A percentile compares a stretch with the other conserved stretches of the same genome.
These are phyloP conservation scores for Penicillium sp. DNA, from an alignment of 2,329 filamentous ascomycete species.

Conservation along the genomic window DNA sequence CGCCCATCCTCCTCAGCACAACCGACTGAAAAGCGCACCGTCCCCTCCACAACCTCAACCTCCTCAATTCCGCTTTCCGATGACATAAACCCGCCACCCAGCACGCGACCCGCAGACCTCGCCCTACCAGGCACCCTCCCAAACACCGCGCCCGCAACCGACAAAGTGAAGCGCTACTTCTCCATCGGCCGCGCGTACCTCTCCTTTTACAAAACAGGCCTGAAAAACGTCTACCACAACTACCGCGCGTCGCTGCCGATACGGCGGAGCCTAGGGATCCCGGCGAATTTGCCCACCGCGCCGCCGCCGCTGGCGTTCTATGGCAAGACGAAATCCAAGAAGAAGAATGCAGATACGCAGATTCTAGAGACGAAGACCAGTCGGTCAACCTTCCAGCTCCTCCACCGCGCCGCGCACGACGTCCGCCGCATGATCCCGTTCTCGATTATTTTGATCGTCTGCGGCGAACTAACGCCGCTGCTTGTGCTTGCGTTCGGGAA, in stretches of 20 bases:
- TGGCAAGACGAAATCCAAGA: neutral
- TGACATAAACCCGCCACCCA: slow-evolving; percentile 70
- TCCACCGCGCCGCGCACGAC: slow-evolving; percentile 72
- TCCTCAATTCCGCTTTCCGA: slow-evolving; percentile 26
- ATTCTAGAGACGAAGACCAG: slow-evolving; percentile 46
- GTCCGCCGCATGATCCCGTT: slow-evolving; percentile 80
- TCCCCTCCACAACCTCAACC: slow-evolving; percentile 26
- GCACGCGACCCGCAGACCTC: slow-evolving; percentile 74
- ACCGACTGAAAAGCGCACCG: slow-evolving; percentile 15
- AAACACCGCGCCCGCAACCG: slow-evolving; percentile 48
- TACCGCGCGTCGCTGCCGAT: slow-evolving; percentile 45
- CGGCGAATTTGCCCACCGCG: slow-evolving; percentile 40
- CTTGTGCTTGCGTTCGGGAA: slow-evolving; percentile 73
- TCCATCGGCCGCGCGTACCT: slow-evolving; percentile 75
- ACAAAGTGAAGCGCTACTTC: slow-evolving; percentile 38
- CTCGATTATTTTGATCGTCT: slow-evolving; percentile 72
- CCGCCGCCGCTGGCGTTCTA: slow-evolving; percentile 24
- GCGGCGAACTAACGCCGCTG: slow-evolving; percentile 85
- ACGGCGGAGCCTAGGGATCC: slow-evolving; percentile 36
- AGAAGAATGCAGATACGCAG: neutral
- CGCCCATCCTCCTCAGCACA: slow-evolving; percentile 28
- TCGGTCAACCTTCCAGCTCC: slow-evolving; percentile 72
- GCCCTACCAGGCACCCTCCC: slow-evolving; percentile 62
- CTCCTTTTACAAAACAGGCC: slow-evolving; percentile 84
- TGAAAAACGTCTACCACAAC: slow-evolving; percentile 76